Percentiles rank a stretch among this genome's conserved stretches.
Conservation (phyloP, 2,329 filamentous ascomycete species). For the Calonectria honghensis region DNA sequence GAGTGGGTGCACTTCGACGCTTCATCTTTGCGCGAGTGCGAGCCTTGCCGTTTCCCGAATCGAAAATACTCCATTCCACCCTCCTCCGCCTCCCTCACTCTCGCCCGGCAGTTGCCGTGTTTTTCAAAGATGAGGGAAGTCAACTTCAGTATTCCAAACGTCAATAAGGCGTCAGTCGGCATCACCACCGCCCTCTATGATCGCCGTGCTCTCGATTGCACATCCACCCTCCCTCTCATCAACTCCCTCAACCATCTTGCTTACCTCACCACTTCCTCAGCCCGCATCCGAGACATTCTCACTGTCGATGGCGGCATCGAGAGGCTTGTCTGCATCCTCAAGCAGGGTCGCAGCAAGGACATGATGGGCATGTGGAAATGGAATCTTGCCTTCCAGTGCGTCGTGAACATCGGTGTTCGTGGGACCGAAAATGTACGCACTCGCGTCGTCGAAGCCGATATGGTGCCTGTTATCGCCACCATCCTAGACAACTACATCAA, state of each 20-base stretch:
- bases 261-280: constrained; percentile 98
- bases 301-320: constrained; percentile 99
- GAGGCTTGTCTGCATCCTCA: constrained; percentile 96
- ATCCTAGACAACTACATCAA: constrained; percentile 99
- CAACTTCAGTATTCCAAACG: constrained; percentile 99
- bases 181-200: constrained; percentile 99
- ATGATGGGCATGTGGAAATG: constrained; percentile 99
- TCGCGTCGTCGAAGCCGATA: constrained; percentile 97
- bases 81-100: constrained; percentile 41
- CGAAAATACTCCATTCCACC: constrained; percentile 40
- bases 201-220: constrained; percentile 97
- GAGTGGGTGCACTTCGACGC: constrained; percentile 27
- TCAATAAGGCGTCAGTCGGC: constrained; percentile 99
- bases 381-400: constrained; percentile 99
- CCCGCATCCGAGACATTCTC: constrained; percentile 96
- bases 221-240: constrained; percentile 96
- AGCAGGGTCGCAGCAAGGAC: constrained; percentile 96
- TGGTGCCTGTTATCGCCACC: constrained; percentile 98
- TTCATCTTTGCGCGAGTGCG: constrained; percentile 36
- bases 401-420: constrained; percentile 98
- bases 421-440: constrained; percentile 96
- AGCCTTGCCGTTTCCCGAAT: constrained; percentile 33
- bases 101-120: constrained; percentile 44
- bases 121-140: constrained; percentile 93
- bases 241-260: constrained; percentile 99